Evolutionary conservation across 106 monocot species (phyloP), one percentile per base, ranked within the genome.

Genomic region (Agapanthus africanus): DNA sequence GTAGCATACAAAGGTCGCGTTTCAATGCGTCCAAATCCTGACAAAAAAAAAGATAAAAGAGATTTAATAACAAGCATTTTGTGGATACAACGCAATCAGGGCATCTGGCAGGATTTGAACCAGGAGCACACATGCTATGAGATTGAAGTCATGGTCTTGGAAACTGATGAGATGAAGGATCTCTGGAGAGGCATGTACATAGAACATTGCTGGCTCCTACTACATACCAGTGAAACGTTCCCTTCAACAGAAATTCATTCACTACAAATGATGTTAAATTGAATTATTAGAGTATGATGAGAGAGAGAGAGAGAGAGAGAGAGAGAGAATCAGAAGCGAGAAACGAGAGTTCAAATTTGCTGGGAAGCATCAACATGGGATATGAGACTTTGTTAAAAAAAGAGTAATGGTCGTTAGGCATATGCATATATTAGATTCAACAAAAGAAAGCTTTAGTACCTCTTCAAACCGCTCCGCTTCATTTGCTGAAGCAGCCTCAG

Each of bases 391-490:
- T 7, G 21, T 47, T n/a, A n/a, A n/a, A n/a, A n/a, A n/a, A n/a
- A n/a, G n/a, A 42, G 42, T 7, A 14, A 8, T n/a, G n/a, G 42
- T 7, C 42, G 14, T 7, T 8, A 42, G 14, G 14, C 14, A 8
- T 42, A 42, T 7, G 14, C 14, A 42, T 8, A 42, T 42, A 14
- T 42, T 42, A 14, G 42, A 14, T 8, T 42, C 14, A 42, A 8
- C n/a, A n/a, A 42, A 74, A 27, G 19, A 68, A 77, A 41, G 2
- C 44, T 13, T 26, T 63, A 39, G 47, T 78, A 97, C 97, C 93
- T 99, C 93, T 77, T 99, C 93, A 80, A 99, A 99, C 59, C 99
- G 74, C 79, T 99, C 99, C 28, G 99, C 99, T 81, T 99, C 99
- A 81, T 93, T 99, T 59, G 93, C 81, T 67, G 99, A 99, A 74